Base-by-base conservation (phyloP, 306 rosid genomes). In the Malus fusca region DNA sequence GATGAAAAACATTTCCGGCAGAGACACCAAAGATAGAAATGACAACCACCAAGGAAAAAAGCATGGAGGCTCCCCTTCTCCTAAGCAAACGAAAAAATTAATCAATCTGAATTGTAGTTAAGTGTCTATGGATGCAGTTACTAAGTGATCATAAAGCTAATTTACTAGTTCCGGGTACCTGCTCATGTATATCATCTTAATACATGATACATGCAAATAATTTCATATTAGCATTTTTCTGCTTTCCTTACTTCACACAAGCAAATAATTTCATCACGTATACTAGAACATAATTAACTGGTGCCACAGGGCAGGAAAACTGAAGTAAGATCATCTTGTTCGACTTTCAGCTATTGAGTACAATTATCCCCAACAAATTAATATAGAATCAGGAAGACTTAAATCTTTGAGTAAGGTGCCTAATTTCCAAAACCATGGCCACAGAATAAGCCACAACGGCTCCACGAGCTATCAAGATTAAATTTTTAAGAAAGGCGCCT, bases 231-330 rank as follows among this genome's bases (percentile, higher is more conserved):
- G 96, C 85, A 75, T 82, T 83, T 81, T 95, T 37, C 99, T 53
- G 79, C 83, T 86, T 89, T 89, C 84, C 77, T 81, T 86, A 89
- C 96, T 70, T 92, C 96, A 74, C 93, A 92, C 30, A 83, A 28
- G 3, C 82, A 93, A 44, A 88, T 71, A 72, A 89, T 92, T 81
- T 90, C 99, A 80, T 95, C 96, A 37, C 43, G 11, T 82, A 90
- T 97, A 81, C 88, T 90, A 13, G 98, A 89, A 78, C 98, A 95
- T 40, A 40, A 40, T 40, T 78, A 95, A 81, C 85, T 92, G 96
- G 80, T 92, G 97, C 98, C 97, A 89, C 65, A 90, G 88, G 72
- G 97, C 97, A 82, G 92, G 91, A 86, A 4, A 31, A 95, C 88
- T 69, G 93, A 85, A 81, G 96, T 79, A 72, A 92, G 89, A 85